These are phyloP conservation scores for Geosmithia putterillii DNA, from an alignment of 2,329 filamentous ascomycete species.

Conservation along the genomic window DNA sequence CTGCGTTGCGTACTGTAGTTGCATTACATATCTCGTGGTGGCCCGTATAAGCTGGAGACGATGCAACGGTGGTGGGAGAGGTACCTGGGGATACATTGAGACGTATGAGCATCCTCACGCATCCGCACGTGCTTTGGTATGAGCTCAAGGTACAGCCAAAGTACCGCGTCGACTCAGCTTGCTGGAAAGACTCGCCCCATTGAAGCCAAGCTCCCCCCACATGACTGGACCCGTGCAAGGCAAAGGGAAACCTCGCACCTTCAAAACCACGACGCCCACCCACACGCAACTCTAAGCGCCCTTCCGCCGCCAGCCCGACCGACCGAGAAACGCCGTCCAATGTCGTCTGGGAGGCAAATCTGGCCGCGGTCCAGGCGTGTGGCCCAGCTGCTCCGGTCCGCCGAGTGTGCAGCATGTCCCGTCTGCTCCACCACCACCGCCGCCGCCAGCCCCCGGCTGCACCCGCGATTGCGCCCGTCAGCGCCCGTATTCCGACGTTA, in stretches of 20 bases:
- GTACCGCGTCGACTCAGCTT: background rate
- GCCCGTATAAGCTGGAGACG: too few species aligned
- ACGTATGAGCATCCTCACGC: too few species aligned
- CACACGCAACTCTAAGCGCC: background rate
- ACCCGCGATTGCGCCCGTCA: slow-evolving; percentile 5
- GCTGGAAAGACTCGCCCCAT: too few species aligned
- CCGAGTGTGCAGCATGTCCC: slow-evolving; percentile 12
- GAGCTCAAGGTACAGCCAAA: too few species aligned
- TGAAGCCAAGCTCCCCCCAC: too few species aligned
- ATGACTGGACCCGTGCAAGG: background rate
- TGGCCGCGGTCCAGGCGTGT: slow-evolving; percentile 2
- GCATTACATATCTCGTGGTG: too few species aligned
- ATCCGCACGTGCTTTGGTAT: too few species aligned
- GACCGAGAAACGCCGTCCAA: background rate
- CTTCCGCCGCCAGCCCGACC: background rate
- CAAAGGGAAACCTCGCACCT: background rate
- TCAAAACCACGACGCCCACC: background rate
- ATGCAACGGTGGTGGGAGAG: too few species aligned
- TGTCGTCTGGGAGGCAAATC: slow-evolving; percentile 2
- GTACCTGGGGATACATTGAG: too few species aligned
- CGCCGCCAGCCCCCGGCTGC: slow-evolving; percentile 5
- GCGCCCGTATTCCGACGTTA: slow-evolving; percentile 11
- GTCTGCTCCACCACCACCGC: slow-evolving; percentile 14
- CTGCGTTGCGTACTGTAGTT: too few species aligned
- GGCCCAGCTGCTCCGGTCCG: background rate